phyloP scores from a whole-genome alignment of 768 basidiomycete species.

The Suillus subluteus region DNA sequence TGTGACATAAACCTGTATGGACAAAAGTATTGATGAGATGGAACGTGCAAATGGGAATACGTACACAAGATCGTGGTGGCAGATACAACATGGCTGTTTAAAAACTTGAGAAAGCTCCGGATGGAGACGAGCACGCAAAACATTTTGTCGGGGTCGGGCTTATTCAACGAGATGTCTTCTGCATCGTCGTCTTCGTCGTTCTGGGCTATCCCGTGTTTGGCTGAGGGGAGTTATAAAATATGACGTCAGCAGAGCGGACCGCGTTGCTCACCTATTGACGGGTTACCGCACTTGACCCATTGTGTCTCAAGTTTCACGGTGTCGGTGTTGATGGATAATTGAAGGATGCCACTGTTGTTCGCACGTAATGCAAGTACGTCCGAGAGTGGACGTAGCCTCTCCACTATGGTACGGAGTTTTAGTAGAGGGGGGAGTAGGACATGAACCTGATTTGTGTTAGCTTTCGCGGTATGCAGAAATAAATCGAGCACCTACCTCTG shows the following conservation, averaged over 20 bases:
- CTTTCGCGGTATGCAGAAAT: neutral
- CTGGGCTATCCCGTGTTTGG: slow-evolving; percentile 23
- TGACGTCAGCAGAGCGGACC: slow-evolving; percentile 2
- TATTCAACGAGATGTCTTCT: slow-evolving; percentile 38
- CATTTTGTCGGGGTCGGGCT: slow-evolving; percentile 57
- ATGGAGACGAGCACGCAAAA: slow-evolving; percentile 72
- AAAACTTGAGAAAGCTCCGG: slow-evolving; percentile 78
- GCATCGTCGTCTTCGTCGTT: slow-evolving; percentile 32
- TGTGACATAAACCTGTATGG: slow-evolving; percentile 71
- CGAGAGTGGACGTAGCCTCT: slow-evolving; percentile 72
- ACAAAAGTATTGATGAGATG: neutral
- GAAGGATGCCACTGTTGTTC: slow-evolving; percentile 61
- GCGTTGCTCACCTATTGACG: slow-evolving; percentile 47
- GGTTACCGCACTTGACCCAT: slow-evolving; percentile 76
- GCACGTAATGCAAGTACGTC: slow-evolving; percentile 71
- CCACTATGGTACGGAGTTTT: slow-evolving; percentile 78
- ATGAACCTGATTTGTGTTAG: slow-evolving; percentile 55
- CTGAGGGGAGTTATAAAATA: neutral
- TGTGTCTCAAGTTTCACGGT: slow-evolving; percentile 77
- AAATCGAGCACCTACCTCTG: slow-evolving; percentile 60
- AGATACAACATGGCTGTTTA: slow-evolving; percentile 79
- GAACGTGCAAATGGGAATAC: slow-evolving; percentile 30
- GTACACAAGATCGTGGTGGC: slow-evolving; percentile 84
- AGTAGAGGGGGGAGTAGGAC: slow-evolving; percentile 76
- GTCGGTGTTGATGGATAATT: slow-evolving; percentile 63